Percentiles rank a stretch among this genome's conserved stretches.
Evolutionary conservation across 2,329 filamentous ascomycete genomes (phyloP).

Genomic region (Setomelanomma holmii): DNA sequence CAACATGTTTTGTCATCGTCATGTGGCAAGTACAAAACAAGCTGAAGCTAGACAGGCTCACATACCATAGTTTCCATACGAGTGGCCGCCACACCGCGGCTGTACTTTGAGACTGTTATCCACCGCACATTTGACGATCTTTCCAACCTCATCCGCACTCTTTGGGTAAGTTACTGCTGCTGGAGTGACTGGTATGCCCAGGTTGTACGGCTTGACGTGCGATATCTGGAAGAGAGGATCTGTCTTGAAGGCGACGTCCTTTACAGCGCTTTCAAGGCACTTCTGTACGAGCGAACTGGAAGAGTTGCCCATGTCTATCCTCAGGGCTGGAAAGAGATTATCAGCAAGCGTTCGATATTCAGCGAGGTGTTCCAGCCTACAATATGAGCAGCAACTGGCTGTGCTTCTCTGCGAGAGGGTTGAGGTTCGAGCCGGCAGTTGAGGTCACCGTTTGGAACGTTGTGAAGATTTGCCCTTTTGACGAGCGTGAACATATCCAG

Average conservation of each 20-base stretch:
- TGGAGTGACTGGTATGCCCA: slow-evolving; percentile 52
- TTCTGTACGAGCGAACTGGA: slow-evolving; percentile 34
- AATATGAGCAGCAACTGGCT: not conserved
- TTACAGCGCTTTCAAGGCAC: slow-evolving; percentile 39
- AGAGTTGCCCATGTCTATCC: slow-evolving; percentile 37
- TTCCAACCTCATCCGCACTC: slow-evolving; percentile 61
- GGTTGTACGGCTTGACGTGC: slow-evolving; percentile 49
- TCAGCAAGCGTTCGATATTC: not conserved
- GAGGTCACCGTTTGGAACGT: not conserved
- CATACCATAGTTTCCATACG: slow-evolving; percentile 60
- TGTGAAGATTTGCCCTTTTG: too few relatives aligned
- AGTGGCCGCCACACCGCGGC: slow-evolving; percentile 69
- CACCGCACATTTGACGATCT: slow-evolving; percentile 65
- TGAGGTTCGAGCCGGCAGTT: not conserved
- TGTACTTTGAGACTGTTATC: slow-evolving; percentile 62
- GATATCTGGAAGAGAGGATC: slow-evolving; percentile 36
- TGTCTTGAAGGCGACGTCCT: slow-evolving; percentile 29
- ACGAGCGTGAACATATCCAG: too few relatives aligned
- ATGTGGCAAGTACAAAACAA: too few relatives aligned
- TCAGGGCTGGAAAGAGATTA: not conserved
- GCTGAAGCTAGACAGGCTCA: not conserved
- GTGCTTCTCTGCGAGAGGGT: not conserved
- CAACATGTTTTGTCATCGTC: not conserved
- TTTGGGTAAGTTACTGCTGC: slow-evolving; percentile 64
- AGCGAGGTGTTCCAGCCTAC: not conserved